Evolutionary conservation across 1,284 basidiomycete genomes (phyloP), one percentile per base, ranked within the genome.

Genomic region (Apiotrichum mycotoxinovorans): DNA sequence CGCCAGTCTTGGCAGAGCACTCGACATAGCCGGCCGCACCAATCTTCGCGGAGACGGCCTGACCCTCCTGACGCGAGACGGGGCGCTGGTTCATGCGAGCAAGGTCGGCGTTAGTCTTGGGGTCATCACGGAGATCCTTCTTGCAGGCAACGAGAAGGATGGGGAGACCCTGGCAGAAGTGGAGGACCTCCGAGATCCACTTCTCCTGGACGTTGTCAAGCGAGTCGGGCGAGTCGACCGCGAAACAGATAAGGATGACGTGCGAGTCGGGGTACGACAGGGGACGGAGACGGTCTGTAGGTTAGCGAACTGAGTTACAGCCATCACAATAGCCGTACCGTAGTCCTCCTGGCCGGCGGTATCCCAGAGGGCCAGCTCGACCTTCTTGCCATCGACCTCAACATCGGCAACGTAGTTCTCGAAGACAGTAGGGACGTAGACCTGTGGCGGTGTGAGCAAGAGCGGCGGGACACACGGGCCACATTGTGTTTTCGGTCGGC

Each of bases 181-280:
- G 91, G 79, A 89, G 85, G 48, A 95, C 91, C 75, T 95, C 91
- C 17, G 91, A 89, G 70, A 91, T 89, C 91, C 91, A 95, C 89
- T 94, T 95, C 80, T 94, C 91, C 80, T 94, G 89, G 35, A 95
- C 90, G 81, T 95, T 95, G 79, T 93, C 91, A 62, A 95, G 80
- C 51, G 89, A 92, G 74, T 92, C 89, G 35, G 92, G 91, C 54
- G 87, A 90, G 80, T 95, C 91, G 64, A 94, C 85, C 42, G 91
- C 88, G 74, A 93, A 95, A 77, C 91, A 94, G 77, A 95, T 92
- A 60, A 95, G 83, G 77, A 94, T 91, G 73, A 94, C 91, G 75
- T 94, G 87, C 23, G 89, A 90, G 80, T 94, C 91, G 40, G 90
- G 91, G 79, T 93, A 94, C 60, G 85, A 88, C 64, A 93, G 84